Conservation (phyloP, 2,329 filamentous ascomycete genomes). For the Salinomyces thailandicus region DNA sequence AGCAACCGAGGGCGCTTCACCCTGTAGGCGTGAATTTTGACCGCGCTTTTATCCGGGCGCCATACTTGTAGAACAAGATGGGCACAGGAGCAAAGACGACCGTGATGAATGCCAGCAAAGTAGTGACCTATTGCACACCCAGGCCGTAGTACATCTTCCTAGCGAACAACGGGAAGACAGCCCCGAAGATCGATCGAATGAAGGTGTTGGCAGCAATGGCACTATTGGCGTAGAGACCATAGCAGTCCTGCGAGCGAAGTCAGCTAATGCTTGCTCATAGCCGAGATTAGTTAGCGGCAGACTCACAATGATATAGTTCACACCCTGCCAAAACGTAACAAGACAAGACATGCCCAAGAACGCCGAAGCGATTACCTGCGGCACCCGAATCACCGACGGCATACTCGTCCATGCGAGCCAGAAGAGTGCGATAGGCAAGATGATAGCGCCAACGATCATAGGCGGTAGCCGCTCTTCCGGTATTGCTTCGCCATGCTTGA, state of each 20-base stretch:
- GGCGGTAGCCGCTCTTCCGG: constrained; percentile 37
- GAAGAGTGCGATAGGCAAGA: constrained; percentile 39
- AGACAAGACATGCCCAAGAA: constrained; percentile 31
- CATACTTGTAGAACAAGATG: constrained; percentile 21
- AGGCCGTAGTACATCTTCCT: constrained; percentile 21
- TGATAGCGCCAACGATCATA: constrained; percentile 43
- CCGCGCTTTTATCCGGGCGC: constrained; percentile 14
- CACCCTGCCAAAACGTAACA: constrained; percentile 27
- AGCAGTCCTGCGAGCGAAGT: constrained; percentile 28
- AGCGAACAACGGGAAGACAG: constrained; percentile 27
- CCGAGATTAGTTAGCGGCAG: constrained; percentile 30
- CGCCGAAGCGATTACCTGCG: constrained; percentile 30
- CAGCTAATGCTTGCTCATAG: constrained; percentile 24
- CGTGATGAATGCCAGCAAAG: constrained; percentile 23
- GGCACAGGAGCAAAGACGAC: constrained; percentile 19
- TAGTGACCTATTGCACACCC: constrained; percentile 24
- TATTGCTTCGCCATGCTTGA: constrained; percentile 11
- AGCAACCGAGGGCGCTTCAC: no score
- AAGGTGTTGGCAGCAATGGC: constrained; percentile 30
- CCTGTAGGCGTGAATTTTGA: constrained; percentile 10
- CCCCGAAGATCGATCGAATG: constrained; percentile 25
- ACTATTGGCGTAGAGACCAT: constrained; percentile 29
- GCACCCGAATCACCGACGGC: constrained; percentile 30
- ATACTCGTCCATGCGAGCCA: constrained; percentile 39
- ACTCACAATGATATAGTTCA: constrained; percentile 36